These are phyloP conservation scores for Trichopus zeylanicus DNA, from an alignment of 116 monocot species.

Conservation along the genomic window DNA sequence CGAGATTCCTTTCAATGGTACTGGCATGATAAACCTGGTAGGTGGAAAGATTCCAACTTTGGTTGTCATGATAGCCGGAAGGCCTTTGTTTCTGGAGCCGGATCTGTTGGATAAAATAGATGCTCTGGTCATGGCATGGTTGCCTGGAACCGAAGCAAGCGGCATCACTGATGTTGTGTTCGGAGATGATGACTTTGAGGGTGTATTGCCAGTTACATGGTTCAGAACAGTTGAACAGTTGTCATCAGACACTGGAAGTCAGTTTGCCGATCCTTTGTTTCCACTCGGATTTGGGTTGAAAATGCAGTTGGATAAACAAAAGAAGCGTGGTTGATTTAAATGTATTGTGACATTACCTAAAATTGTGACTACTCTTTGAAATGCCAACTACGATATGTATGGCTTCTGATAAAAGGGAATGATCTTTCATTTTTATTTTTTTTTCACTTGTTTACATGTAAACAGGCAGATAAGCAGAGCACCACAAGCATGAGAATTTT, in stretches of 20 bases:
- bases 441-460: no score
- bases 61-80: conserved; percentile 61
- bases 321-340: no score
- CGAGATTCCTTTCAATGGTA: conserved; percentile 49
- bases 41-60: conserved; percentile 46
- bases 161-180: conserved; percentile 70
- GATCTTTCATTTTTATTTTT: no score
- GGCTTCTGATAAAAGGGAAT: no score
- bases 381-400: no score
- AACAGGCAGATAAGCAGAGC: no score
- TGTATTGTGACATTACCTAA: no score
- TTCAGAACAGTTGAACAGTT: conserved; percentile 46
- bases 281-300: conserved; percentile 67
- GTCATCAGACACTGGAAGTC: conserved; percentile 23
- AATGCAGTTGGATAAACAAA: no score
- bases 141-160: conserved; percentile 68
- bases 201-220: conserved; percentile 60
- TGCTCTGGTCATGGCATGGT: conserved; percentile 70
- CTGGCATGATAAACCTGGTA: conserved; percentile 24
- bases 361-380: no score
- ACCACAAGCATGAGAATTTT: no score
- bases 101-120: conserved; percentile 44
- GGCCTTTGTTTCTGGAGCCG: conserved; percentile 50
- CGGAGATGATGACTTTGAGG: conserved; percentile 66
- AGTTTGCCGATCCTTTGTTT: conserved; percentile 43